Conservation (phyloP, 2,329 filamentous ascomycete species). For the Sporothrix brunneoviolacea region DNA sequence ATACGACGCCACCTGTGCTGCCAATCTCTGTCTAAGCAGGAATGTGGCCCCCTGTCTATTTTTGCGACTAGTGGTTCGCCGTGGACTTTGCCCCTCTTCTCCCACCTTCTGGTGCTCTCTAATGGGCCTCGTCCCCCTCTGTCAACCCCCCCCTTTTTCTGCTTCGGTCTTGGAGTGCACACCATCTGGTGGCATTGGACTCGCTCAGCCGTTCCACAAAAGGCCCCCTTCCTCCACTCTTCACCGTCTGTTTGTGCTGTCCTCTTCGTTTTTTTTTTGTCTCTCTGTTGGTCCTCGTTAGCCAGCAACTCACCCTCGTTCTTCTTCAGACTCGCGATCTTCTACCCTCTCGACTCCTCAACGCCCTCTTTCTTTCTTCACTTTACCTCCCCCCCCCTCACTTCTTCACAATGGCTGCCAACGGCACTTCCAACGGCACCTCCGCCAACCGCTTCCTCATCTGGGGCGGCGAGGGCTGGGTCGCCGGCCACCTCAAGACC, state of each 20-base stretch:
- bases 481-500: constrained; percentile 53
- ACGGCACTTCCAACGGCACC: constrained; percentile 18
- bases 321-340: neutral
- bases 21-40: constrained; percentile 1
- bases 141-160: constrained; percentile 1
- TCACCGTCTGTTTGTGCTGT: constrained; percentile 15
- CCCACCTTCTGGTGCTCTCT: constrained; percentile 5
- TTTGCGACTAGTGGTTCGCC: neutral
- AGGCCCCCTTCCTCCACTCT: constrained; percentile 6
- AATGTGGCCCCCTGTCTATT: constrained; percentile 1
- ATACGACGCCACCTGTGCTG: constrained; percentile 2
- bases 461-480: constrained; percentile 59
- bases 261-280: neutral
- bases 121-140: neutral
- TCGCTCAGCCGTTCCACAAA: constrained; percentile 11
- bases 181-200: neutral
- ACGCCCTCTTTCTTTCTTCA: neutral
- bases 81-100: constrained; percentile 5
- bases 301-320: neutral
- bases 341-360: too few relatives aligned
- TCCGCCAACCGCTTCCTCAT: constrained; percentile 48
- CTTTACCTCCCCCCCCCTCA: neutral
- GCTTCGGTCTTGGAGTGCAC: constrained; percentile 3
- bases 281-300: neutral
- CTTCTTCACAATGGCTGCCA: constrained; percentile 15